Base-by-base conservation (phyloP, 371 early-diverging fungal species). In the Globomyces sp. region DNA sequence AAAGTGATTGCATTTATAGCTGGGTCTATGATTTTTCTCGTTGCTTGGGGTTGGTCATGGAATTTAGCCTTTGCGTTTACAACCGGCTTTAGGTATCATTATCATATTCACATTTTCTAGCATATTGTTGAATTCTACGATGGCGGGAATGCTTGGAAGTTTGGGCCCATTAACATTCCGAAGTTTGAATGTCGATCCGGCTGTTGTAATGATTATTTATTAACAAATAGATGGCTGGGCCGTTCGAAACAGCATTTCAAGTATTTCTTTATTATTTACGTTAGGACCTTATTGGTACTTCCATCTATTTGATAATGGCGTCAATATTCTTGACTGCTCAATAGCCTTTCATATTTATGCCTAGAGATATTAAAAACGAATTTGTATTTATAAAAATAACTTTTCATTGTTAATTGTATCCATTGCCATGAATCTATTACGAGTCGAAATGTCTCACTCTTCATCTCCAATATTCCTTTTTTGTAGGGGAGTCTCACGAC, bases 171-270 rank as follows among this genome's bases (percentile, higher is more conserved):
- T 76, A 46, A n/a, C 71, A 13, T 72, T 77, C 60, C 68, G 73
- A 49, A 13, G 24, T 13, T 51, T 76, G 1, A 71, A 70, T 1
- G 51, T 77, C 6, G 79, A 79, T 53, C 79, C 79, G 1, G 79
- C 79, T 24, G 24, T 24, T 24, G 24, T 24, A 24, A 24, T 24
- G 24, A 24, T 24, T 24, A 24, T 24, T 24, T 24, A 24, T 24
- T 24, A 0, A 24, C 24, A 24, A 24, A 36, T 49, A 77, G 37
- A 71, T 72, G 47, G 75, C 79, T 2, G 79, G 79, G 11, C 77
- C 78, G 3, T 71, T 77, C 50, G 79, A 79, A 63, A 79, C 79
- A 9, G 76, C 77, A 11, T 52, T 77, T 10, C 79, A 79, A 66
- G 24, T 24, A 24, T 24, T 24, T 24, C 24, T 24, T 24, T 24